Evolutionary conservation across 73 alveolate genomes (phyloP).

Genomic region (Paramecium primaurelia): DNA sequence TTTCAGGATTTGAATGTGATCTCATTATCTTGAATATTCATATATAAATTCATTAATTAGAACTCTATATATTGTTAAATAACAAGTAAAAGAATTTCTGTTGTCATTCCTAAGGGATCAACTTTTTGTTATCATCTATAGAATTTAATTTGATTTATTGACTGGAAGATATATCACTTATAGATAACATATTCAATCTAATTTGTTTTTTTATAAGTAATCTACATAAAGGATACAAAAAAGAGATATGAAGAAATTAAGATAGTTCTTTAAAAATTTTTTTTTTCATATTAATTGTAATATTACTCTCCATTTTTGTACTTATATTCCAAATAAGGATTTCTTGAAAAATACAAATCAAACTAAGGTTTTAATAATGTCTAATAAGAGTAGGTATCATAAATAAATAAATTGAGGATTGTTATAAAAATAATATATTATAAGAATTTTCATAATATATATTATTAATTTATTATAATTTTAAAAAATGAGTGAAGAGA

Average conservation of each 20-base stretch:
- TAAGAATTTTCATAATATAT: not conserved
- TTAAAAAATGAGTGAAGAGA: conserved; percentile 81
- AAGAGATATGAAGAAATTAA: conserved; percentile 4
- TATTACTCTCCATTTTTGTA: not conserved
- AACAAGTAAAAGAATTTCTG: too few species aligned
- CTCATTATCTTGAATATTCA: too few species aligned
- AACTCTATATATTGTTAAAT: too few species aligned
- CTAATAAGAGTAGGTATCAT: not conserved
- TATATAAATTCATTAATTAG: too few species aligned
- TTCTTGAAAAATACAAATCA: not conserved
- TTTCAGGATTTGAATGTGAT: too few species aligned
- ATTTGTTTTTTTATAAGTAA: not conserved
- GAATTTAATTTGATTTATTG: conserved; percentile 66
- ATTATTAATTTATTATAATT: not conserved
- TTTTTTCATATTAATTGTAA: conserved; percentile 60
- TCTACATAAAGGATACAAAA: conserved; percentile 63
- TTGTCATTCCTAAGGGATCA: too few species aligned
- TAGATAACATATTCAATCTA: conserved; percentile 59
- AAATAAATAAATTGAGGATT: not conserved
- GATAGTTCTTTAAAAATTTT: conserved; percentile 75
- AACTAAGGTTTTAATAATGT: not conserved
- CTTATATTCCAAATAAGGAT: not conserved
- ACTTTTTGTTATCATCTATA: too few species aligned
- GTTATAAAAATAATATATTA: not conserved
- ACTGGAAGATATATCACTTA: conserved; percentile 72